Evolutionary conservation across 441 rosid species (phyloP).

Genomic region (Euphorbia corollata): DNA sequence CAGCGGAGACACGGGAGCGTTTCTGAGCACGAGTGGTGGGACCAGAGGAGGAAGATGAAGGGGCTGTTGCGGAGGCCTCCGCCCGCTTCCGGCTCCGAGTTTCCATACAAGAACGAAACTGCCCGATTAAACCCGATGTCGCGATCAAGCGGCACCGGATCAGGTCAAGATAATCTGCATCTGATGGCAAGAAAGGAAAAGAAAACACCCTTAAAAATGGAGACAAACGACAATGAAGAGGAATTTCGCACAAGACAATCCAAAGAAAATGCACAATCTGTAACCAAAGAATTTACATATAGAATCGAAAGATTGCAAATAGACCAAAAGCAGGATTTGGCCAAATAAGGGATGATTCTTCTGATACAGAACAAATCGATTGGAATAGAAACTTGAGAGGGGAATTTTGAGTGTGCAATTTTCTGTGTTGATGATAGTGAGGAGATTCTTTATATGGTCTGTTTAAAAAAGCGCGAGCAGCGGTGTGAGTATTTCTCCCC

Average conservation of each 20-base stretch:
- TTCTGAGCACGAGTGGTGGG: conserved; percentile 73
- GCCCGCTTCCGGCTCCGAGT: conserved; percentile 99
- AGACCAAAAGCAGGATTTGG: background rate
- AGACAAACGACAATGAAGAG: background rate
- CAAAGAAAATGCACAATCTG: background rate
- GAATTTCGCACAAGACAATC: background rate
- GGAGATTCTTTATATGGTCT: background rate
- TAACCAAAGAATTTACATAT: background rate
- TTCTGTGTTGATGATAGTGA: conserved; percentile 4
- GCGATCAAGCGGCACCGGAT: conserved; percentile 53
- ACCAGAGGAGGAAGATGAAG: conserved; percentile 68
- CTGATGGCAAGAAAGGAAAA: conserved; percentile 1
- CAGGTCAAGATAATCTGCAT: conserved; percentile 23
- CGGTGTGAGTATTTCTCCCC: background rate
- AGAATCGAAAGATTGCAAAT: background rate
- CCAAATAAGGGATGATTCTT: background rate
- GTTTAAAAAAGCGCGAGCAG: background rate
- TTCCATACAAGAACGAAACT: conserved; percentile 89
- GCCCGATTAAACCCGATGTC: conserved; percentile 22
- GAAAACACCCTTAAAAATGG: background rate
- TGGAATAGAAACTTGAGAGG: background rate
- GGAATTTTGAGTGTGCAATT: conserved; percentile 15
- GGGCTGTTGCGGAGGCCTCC: conserved; percentile 99
- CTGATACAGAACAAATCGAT: background rate
- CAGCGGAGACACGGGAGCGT: conserved; percentile 54